Evolutionary conservation across 2,329 filamentous ascomycete species (phyloP).

Genomic region (Sarocladium brachiariae): DNA sequence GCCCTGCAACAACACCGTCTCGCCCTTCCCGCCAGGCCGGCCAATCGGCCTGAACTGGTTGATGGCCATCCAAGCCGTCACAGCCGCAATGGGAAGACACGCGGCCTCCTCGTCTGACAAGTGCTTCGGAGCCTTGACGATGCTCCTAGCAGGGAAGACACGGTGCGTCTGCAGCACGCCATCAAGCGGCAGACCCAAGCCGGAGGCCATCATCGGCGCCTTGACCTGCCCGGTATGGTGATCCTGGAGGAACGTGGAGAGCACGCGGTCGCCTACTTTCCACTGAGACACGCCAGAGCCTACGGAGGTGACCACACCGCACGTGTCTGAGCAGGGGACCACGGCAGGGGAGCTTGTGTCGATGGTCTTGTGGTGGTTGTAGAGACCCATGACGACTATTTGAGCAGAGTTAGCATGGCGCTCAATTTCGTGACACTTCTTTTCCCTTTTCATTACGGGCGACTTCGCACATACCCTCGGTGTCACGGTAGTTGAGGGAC

Average conservation of each 20-base stretch:
- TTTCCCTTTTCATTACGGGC: neutral
- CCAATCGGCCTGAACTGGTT: constrained; percentile 52
- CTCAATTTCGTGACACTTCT: no score
- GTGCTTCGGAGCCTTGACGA: constrained; percentile 51
- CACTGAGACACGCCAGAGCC: constrained; percentile 34
- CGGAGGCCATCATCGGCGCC: constrained; percentile 45
- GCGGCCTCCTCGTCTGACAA: constrained; percentile 52
- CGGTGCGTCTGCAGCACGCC: constrained; percentile 54
- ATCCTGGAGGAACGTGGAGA: constrained; percentile 55
- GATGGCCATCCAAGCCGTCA: constrained; percentile 61
- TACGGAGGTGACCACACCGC: constrained; percentile 45
- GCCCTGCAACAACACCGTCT: constrained; percentile 43
- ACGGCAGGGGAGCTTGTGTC: constrained; percentile 29
- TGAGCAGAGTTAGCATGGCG: neutral
- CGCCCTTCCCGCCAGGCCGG: constrained; percentile 23
- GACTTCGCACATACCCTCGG: constrained; percentile 33
- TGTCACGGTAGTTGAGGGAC: constrained; percentile 44
- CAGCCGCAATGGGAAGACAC: constrained; percentile 52
- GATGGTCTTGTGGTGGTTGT: constrained; percentile 56
- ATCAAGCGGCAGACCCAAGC: constrained; percentile 53
- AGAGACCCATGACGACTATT: constrained; percentile 57
- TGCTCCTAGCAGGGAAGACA: constrained; percentile 47
- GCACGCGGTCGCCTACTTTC: constrained; percentile 56
- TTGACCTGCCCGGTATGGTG: constrained; percentile 54
- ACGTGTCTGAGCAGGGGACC: constrained; percentile 66